A percentile compares a stretch with the other conserved stretches of the same genome.
Evolutionary conservation across 139 green algal species (phyloP).

Genomic region (Chlamydomonas eustigma): DNA sequence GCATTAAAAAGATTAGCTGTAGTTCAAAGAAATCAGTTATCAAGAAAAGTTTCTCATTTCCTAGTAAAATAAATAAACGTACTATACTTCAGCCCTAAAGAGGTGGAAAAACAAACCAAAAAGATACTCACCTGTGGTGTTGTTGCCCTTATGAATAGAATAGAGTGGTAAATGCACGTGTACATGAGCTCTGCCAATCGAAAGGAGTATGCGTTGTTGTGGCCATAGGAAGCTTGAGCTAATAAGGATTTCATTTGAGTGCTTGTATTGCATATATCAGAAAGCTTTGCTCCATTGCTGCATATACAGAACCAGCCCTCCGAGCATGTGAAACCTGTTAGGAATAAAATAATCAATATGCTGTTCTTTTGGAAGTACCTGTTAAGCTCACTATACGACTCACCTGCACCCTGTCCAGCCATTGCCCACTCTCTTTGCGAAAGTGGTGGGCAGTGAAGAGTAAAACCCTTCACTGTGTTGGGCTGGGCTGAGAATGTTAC

Average conservation of each 20-base stretch:
- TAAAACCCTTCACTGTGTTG: conserved; percentile 20
- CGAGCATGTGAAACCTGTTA: background rate
- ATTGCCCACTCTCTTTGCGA: background rate
- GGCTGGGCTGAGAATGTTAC: conserved; percentile 29
- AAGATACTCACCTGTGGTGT: conserved; percentile 33
- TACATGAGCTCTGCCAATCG: conserved; percentile 41
- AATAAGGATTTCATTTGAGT: too few species aligned
- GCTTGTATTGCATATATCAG: too few species aligned
- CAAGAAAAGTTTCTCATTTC: background rate
- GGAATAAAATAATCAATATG: background rate
- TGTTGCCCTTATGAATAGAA: conserved; percentile 29
- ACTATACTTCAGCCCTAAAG: background rate
- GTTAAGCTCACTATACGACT: background rate
- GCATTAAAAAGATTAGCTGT: background rate
- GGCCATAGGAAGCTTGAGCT: background rate
- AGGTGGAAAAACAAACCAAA: background rate
- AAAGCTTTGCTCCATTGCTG: background rate
- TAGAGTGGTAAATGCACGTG: conserved; percentile 27
- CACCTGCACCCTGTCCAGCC: conserved; percentile 6
- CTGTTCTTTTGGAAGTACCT: background rate
- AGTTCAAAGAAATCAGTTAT: background rate
- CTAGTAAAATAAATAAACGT: background rate
- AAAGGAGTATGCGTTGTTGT: conserved; percentile 30
- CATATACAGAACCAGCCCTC: conserved; percentile 41
- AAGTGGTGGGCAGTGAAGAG: conserved; percentile 27